phyloP scores from a whole-genome alignment of 2,329 filamentous ascomycete species.

The Atkinsonella texensis region DNA sequence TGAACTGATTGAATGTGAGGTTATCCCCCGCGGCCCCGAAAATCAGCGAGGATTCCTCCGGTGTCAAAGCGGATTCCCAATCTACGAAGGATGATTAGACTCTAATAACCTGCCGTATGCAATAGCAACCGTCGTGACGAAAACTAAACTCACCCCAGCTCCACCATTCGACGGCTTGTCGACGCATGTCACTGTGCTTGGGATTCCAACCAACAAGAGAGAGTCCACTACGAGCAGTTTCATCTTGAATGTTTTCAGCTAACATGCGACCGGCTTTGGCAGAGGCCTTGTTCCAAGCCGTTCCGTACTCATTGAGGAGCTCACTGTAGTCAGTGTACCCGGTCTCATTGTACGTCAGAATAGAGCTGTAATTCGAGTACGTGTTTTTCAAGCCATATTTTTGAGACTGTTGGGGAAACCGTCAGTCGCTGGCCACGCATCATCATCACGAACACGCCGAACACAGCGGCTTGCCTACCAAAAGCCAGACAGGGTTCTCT shows the following conservation, averaged over 20 bases:
- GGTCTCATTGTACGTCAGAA: constrained; percentile 47
- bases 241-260: constrained; percentile 47
- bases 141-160: constrained; percentile 19
- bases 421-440: neutral
- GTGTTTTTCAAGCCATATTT: constrained; percentile 44
- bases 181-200: constrained; percentile 35
- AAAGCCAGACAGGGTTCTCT: constrained; percentile 51
- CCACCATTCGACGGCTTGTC: constrained; percentile 51
- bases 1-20: constrained; percentile 49
- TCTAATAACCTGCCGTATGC: neutral
- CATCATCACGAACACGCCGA: neutral
- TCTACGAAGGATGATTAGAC: constrained; percentile 17
- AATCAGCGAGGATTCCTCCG: constrained; percentile 42
- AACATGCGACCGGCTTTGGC: constrained; percentile 46
- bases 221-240: constrained; percentile 45
- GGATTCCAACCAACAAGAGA: constrained; percentile 52
- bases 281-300: constrained; percentile 31
- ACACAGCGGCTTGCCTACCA: constrained; percentile 17
- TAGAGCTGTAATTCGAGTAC: constrained; percentile 45
- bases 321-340: constrained; percentile 39
- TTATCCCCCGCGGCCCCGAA: constrained; percentile 47
- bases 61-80: constrained; percentile 45
- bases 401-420: constrained; percentile 25
- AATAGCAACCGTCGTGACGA: too few relatives aligned
- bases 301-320: constrained; percentile 38